Evolutionary conservation across 2,329 filamentous ascomycete species (phyloP), one percentile per base, ranked within the genome.

Genomic region (Rhytidhysteron rufulum): DNA sequence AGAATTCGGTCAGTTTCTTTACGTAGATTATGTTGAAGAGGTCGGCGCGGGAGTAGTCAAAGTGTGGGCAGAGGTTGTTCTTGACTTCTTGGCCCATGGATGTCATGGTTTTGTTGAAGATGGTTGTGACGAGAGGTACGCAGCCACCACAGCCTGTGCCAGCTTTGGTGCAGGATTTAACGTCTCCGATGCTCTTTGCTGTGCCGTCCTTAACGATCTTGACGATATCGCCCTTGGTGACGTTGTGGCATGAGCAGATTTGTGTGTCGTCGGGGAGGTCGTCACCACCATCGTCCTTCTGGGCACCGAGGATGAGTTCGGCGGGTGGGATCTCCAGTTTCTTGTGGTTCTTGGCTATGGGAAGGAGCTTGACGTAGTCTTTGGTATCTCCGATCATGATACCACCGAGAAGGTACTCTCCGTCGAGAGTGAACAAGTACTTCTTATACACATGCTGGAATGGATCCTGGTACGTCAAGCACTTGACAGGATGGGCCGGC

Each of bases 341-440:
- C 61, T 90, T 94, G 58, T 88, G 85, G 49, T 79, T 83, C 69
- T 90, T 94, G 40, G 93, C 88, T 74, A 95, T 82, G 1, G 87
- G 85, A 1, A 94, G 86, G 17, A 95, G 70, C 63, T 91, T 95
- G 67, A 94, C 79, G 57, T 95, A 95, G 68, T 95, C 89, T 47
- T 79, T 85, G 0, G 88, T 94, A 56, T 95, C 89, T 29, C 89
- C 90, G 45, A 95, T 93, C 88, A 95, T 95, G 88, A 95, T 95
- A 4, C 89, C 90, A n/a, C 89, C 89, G 0, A 95, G 78, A 1
- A 95, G 72, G 55, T 91, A 91, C 62, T 94, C 94, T 19, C 89
- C 89, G 58, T 95, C 90, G 57, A 83, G 72, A 0, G 89, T 94
- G 57, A 95, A 95, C 9, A 95, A 70, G 63, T 93, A 95, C 60